Evolutionary conservation across 2,329 filamentous ascomycete species (phyloP), one percentile per base, ranked within the genome.

Genomic region (Zalaria obscura): DNA sequence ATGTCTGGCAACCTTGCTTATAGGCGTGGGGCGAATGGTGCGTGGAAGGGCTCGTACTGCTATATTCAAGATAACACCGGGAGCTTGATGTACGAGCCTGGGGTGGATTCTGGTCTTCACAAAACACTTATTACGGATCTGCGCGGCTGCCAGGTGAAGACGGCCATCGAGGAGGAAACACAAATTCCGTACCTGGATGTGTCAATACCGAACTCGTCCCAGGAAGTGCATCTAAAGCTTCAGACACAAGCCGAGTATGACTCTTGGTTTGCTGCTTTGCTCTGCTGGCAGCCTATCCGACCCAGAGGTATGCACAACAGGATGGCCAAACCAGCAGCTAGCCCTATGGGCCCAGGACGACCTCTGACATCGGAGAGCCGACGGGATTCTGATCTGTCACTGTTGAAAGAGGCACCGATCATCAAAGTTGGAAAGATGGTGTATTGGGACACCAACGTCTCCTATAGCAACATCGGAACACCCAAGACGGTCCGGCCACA

Each of bases 1-100:
- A 91, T 89, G 83, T 78, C 78, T 52, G 84, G 84, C 42, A 77
- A 80, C 49, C 69, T 87, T 27, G 79, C 84, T 48, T 89, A 84
- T 55, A 76, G 81, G 51, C 68, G 69, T 35, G 75, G 76, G 32
- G 66, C 69, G 9, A 65, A 67, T 25, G 75, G 71, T 10, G 67
- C 71, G 1, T 91, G 84, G 84, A 69, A 72, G 43, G 61, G 69
- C 29, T 83, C 83, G n/a, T 74, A 80, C 47, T 83, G 80, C 55
- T 85, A 79, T 54, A 84, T 91, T 47, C 80, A 88, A 46, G 80
- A 85, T 44, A 79, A 84, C 37, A 75, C 73, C 44, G 83, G 82
- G 2, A 78, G 76, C 49, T 63, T 91, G 47, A 78, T 88, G 65
- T 83, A 82, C 53, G 80, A 87, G 57, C 73, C 78, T 3, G 78